These are phyloP conservation scores for Mycena filopes DNA, from an alignment of 768 basidiomycete species.

Conservation along the genomic window DNA sequence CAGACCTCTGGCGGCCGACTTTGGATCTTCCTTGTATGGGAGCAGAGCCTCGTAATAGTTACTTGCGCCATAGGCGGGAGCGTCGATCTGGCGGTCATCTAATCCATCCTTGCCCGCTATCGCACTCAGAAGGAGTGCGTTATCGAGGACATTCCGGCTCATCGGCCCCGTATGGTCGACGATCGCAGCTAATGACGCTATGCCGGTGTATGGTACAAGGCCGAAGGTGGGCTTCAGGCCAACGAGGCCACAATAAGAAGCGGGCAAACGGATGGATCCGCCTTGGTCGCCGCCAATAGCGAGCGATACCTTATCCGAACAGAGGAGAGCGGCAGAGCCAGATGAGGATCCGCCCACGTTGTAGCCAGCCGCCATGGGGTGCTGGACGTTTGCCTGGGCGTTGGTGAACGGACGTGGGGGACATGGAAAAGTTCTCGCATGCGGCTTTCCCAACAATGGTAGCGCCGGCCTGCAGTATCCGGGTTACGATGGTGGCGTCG, in stretches of 20 bases:
- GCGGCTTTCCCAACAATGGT: slow-evolving; percentile 73
- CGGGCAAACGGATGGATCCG: slow-evolving; percentile 56
- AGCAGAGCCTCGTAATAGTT: slow-evolving; percentile 44
- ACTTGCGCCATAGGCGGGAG: slow-evolving; percentile 23
- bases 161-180: slow-evolving; percentile 56
- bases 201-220: slow-evolving; percentile 58
- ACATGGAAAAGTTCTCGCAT: slow-evolving; percentile 84
- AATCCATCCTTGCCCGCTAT: slow-evolving; percentile 57
- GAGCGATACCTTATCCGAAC: slow-evolving; percentile 44
- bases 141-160: slow-evolving; percentile 50
- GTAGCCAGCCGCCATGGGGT: slow-evolving; percentile 48
- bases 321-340: slow-evolving; percentile 49
- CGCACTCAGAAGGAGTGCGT: slow-evolving; percentile 52
- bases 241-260: slow-evolving; percentile 53
- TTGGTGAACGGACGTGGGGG: slow-evolving; percentile 33
- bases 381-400: slow-evolving; percentile 41
- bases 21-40: slow-evolving; percentile 39
- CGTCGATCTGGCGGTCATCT: slow-evolving; percentile 49
- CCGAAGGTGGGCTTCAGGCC: slow-evolving; percentile 54
- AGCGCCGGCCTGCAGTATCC: slow-evolving; percentile 59
- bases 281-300: slow-evolving; percentile 56
- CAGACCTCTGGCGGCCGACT: slow-evolving; percentile 44
- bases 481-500: slow-evolving; percentile 70
- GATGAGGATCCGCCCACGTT: slow-evolving; percentile 50
- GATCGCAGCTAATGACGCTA: slow-evolving; percentile 51